Base-by-base conservation (phyloP, 345 rosid species). In the Psidium friedrichsthalianum region DNA sequence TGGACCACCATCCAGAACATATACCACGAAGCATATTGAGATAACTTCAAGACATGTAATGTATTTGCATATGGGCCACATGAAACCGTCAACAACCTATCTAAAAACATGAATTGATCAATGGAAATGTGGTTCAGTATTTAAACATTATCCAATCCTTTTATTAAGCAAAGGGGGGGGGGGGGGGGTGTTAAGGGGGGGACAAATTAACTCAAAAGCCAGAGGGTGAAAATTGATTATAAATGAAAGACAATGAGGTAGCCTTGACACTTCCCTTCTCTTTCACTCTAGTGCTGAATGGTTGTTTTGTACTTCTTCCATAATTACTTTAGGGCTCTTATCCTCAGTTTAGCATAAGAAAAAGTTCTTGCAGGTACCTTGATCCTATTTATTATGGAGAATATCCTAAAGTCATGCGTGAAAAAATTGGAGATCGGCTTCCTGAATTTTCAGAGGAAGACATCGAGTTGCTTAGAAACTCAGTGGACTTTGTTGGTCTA, bases 321-420 rank as follows among this genome's bases (percentile, higher is more conserved):
- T 44, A 21, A 22, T 52, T 24, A 74, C 53, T 44, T 52, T 22
- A 4, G 55, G 20, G 42, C 11, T 59, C 78, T 49, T 86, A 82
- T 86, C 10, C 47, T 82, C 44, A 49, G 40, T 53, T 40, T 64
- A 12, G 51, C n/a, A 32, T 29, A 21, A 51, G 53, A 20, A 22
- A 82, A 14, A 32, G 84, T 83, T 52, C 27, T 32, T 21, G 27
- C 84, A 95, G 99, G 99, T 95, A 90, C 93, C 87, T 96, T 83
- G 87, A 94, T 90, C 99, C 99, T 44, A 86, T 96, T 76, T 94
- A 89, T 88, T 90, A 57, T 90, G 99, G 98, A 86, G 95, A 96
- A 83, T 96, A 95, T 88, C 99, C 99, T 14, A 91, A 89, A 85
- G 89, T 89, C 85, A 94, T 94, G 99, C 94, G 89, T 49, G 90